Percentiles rank a stretch among this genome's conserved stretches.
Evolutionary conservation across 1,139 yeast species (phyloP).

Genomic region (Arxiozyma slooffiae): DNA sequence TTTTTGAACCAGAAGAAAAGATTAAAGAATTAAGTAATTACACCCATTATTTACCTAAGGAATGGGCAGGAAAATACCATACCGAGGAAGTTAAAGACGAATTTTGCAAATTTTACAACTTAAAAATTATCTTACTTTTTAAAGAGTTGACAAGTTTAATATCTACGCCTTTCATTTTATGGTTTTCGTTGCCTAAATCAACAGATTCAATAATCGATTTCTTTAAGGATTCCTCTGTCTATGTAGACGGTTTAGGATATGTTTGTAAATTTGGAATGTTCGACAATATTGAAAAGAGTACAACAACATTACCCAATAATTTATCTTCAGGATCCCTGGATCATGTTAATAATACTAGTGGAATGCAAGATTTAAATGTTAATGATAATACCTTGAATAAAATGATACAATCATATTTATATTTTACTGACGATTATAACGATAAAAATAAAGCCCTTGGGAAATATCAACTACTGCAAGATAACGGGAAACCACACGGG

Average conservation of each 20-base stretch:
- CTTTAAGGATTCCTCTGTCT: slow-evolving; percentile 77
- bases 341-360: slow-evolving; percentile 5
- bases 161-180: slow-evolving; percentile 76
- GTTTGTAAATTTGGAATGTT: slow-evolving; percentile 93
- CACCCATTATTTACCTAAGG: slow-evolving; percentile 81
- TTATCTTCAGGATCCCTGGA: background rate
- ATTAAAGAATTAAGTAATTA: slow-evolving; percentile 67
- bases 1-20: slow-evolving; percentile 86
- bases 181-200: slow-evolving; percentile 68
- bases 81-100: slow-evolving; percentile 75
- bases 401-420: slow-evolving; percentile 83
- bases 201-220: slow-evolving; percentile 77
- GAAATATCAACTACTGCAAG: slow-evolving; percentile 27
- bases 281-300: slow-evolving; percentile 55
- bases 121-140: slow-evolving; percentile 60
- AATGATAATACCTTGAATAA: slow-evolving; percentile 56
- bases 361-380: slow-evolving; percentile 11
- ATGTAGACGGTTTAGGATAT: slow-evolving; percentile 89
- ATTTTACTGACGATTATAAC: slow-evolving; percentile 78
- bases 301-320: slow-evolving; percentile 30
- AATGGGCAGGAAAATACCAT: slow-evolving; percentile 80
- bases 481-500: background rate
- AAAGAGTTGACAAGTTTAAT: slow-evolving; percentile 75
- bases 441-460: slow-evolving; percentile 32
- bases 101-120: slow-evolving; percentile 67